These are phyloP conservation scores for Osmozyma mogii DNA, from an alignment of 805 yeast genomes.

Conservation along the genomic window DNA sequence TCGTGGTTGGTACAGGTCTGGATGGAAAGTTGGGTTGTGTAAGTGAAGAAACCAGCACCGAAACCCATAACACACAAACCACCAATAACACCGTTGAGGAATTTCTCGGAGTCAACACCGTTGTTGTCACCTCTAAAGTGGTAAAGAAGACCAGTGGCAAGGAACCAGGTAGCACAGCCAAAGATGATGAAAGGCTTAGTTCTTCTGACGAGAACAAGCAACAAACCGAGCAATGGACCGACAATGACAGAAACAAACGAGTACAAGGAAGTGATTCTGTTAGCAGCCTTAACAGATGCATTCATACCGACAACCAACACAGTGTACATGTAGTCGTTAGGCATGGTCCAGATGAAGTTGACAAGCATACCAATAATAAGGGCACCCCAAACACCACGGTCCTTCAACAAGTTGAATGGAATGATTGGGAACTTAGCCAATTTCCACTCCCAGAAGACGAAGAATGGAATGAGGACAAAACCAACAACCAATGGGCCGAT, in stretches of 20 bases:
- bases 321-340: slow-evolving; percentile 60
- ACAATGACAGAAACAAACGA: slow-evolving; percentile 58
- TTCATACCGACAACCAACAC: slow-evolving; percentile 57
- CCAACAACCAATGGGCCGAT: slow-evolving; percentile 70
- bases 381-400: slow-evolving; percentile 74
- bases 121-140: slow-evolving; percentile 44
- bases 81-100: slow-evolving; percentile 52
- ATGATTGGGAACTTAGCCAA: slow-evolving; percentile 54
- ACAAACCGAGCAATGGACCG: slow-evolving; percentile 52
- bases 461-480: slow-evolving; percentile 49
- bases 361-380: slow-evolving; percentile 48
- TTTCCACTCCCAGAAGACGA: slow-evolving; percentile 50
- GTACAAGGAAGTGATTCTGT: slow-evolving; percentile 53
- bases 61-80: slow-evolving; percentile 58
- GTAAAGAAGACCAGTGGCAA: slow-evolving; percentile 53
- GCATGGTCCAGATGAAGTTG: slow-evolving; percentile 61
- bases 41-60: slow-evolving; percentile 69
- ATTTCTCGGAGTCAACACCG: slow-evolving; percentile 24
- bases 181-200: slow-evolving; percentile 52
- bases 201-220: slow-evolving; percentile 40
- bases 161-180: slow-evolving; percentile 52
- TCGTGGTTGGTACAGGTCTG: slow-evolving; percentile 55
- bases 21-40: slow-evolving; percentile 53
- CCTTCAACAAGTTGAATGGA: slow-evolving; percentile 51
- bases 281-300: slow-evolving; percentile 54